Percentiles rank a stretch among this genome's conserved stretches.
phyloP scores from a whole-genome alignment of 148 eudicot genomes.

The Chenopodium album region DNA sequence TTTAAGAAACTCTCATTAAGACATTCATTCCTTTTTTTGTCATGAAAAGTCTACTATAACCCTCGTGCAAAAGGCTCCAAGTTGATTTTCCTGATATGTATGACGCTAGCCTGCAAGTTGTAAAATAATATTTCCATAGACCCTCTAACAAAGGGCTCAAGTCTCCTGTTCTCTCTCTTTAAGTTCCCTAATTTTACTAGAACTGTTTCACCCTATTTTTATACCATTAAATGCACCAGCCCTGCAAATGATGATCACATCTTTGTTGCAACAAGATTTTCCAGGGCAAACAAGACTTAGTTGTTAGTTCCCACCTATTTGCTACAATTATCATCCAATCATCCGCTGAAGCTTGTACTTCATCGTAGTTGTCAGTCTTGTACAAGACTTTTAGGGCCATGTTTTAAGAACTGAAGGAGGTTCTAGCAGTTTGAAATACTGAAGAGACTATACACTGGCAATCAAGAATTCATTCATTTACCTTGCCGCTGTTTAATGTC shows the following conservation, averaged over 20 bases:
- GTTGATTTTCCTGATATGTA: neutral
- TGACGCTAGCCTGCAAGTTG: neutral
- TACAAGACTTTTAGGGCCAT: neutral
- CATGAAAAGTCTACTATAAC: neutral
- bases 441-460: neutral
- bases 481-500: conserved; percentile 97
- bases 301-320: neutral
- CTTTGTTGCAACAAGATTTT: neutral
- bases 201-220: neutral
- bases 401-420: neutral
- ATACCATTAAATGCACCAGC: neutral
- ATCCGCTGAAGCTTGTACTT: neutral
- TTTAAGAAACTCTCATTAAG: neutral
- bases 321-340: neutral
- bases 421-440: neutral
- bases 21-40: too few species aligned
- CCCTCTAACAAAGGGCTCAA: too few species aligned
- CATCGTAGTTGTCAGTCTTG: neutral
- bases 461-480: conserved; percentile 11
- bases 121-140: too few species aligned
- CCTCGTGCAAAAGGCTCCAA: neutral
- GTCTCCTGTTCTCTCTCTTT: neutral
- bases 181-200: neutral
- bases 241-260: neutral
- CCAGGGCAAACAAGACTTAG: neutral